Base-by-base conservation (phyloP, 2,329 filamentous ascomycete genomes). In the Diaporthe velutina region DNA sequence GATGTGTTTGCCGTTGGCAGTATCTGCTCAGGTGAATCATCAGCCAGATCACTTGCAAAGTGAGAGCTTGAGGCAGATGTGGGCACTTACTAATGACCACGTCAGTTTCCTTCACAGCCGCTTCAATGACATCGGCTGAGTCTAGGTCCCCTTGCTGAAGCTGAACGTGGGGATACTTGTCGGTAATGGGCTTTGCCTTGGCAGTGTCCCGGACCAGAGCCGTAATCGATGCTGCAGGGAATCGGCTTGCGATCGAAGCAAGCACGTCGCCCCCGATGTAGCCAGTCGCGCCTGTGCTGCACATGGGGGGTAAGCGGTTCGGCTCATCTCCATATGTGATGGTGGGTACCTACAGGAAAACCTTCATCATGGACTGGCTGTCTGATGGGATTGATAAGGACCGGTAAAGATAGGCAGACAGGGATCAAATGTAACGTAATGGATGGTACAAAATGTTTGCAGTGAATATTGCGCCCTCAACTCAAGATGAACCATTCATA, bases 261-360 rank as follows among this genome's bases (percentile, higher is more conserved):
- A 64, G 58, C 17, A 64, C 58, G n/a, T 64, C 58, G 25, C 58
- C 58, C 25, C 38, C 58, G 17, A 64, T 64, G 25, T 64, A 64
- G 38, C 58, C 58, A 22, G 58, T 64, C 10, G 58, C 58, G 9
- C 58, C 58, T 13, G 58, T 64, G n/a, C 58, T 64, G 38, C 17
- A 28, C 17, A 22, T 0, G 3, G n/a, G n/a, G 9, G 12, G 10
- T 64, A 0, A 64, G 35, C 13, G 8, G 22, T 7, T 13, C 13
- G 38, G 25, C 38, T 15, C 40, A 45, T 10, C 3, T 45, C 40
- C 58, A 22, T 2, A 3, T 30, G 40, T 33, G 40, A 30, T 12
- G 25, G 7, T n/a, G 10, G n/a, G 4, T 19, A 64, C 58, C 17
- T 13, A 64, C 58, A 64, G 38, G 58, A 64, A 64, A 22, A 64